Conservation (phyloP, 179 eudicot genomes). For the Spinacia oleracea region DNA sequence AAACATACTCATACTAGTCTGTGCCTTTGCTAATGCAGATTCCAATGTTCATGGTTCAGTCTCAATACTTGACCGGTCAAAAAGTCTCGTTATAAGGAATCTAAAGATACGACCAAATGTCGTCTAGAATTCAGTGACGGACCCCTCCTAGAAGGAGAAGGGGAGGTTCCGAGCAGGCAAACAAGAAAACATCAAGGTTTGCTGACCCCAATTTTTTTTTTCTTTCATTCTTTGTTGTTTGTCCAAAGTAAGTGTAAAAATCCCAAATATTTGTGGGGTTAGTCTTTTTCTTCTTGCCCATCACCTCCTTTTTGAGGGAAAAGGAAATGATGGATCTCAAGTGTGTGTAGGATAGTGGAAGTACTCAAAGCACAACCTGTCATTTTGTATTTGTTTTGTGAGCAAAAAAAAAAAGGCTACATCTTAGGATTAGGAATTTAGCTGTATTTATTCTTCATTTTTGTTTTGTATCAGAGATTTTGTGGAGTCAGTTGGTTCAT, state of each 20-base stretch:
- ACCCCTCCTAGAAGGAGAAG: conserved; percentile 34
- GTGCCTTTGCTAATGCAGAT: conserved; percentile 27
- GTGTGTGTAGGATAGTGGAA: conserved; percentile 58
- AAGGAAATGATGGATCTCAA: conserved; percentile 32
- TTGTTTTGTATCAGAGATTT: conserved; percentile 24
- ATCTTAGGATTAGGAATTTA: conserved; percentile 23
- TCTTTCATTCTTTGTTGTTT: conserved; percentile 16
- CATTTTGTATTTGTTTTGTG: conserved; percentile 30
- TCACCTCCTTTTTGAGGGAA: conserved; percentile 30
- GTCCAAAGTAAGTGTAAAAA: conserved; percentile 28
- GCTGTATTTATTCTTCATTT: conserved; percentile 27
- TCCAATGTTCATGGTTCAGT: conserved; percentile 20
- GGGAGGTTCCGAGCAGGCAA: conserved; percentile 41
- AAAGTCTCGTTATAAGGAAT: conserved; percentile 19
- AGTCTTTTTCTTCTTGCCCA: conserved; percentile 29
- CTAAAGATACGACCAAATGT: conserved; percentile 17
- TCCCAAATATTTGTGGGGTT: conserved; percentile 45
- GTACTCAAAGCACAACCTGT: conserved; percentile 32
- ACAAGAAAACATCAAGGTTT: conserved; percentile 25
- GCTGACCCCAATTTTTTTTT: conserved; percentile 24
- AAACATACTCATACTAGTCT: not conserved
- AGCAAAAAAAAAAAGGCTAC: conserved; percentile 15
- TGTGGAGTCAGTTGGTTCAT: conserved; percentile 20
- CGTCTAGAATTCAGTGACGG: conserved; percentile 27
- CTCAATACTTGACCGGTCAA: conserved; percentile 8